A percentile compares a stretch with the other conserved stretches of the same genome.
Evolutionary conservation across 2,329 filamentous ascomycete genomes (phyloP).

Genomic region (Hymenoscyphus fructigenus): DNA sequence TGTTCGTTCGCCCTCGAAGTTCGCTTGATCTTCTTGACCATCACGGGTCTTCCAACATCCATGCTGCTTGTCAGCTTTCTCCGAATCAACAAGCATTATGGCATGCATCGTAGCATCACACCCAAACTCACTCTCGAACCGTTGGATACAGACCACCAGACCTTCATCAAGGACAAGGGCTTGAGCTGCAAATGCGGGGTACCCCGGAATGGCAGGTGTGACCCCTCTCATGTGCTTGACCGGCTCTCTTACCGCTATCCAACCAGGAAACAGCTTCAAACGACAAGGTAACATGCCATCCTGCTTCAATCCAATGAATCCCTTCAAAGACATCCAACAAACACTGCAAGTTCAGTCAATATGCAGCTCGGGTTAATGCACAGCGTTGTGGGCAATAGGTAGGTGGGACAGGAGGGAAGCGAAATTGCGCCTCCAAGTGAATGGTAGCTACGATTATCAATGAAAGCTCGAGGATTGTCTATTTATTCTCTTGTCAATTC

Average conservation of each 20-base stretch:
- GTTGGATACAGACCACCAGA: not conserved
- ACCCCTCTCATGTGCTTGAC: not conserved
- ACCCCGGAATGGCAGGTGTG: slow-evolving; percentile 1
- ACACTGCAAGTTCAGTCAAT: not conserved
- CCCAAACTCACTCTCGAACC: not conserved
- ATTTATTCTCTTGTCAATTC: not conserved
- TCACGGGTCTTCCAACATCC: not conserved
- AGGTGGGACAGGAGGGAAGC: not conserved
- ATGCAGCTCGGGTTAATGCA: slow-evolving; percentile 1
- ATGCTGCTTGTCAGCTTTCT: not conserved
- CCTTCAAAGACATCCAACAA: not conserved
- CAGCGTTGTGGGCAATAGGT: not conserved
- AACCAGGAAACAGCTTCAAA: not conserved
- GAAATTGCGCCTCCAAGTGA: not conserved
- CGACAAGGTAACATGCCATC: slow-evolving; percentile 2
- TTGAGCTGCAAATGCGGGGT: slow-evolving; percentile 3
- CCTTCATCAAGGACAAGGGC: not conserved
- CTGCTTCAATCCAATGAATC: not conserved
- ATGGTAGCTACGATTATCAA: not conserved
- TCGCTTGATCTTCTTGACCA: not conserved
- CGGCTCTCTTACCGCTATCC: not conserved
- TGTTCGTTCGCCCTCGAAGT: not conserved
- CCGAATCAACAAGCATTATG: not conserved
- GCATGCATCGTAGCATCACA: not conserved
- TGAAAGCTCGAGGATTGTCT: not conserved